phyloP scores from a whole-genome alignment of 1,139 yeast genomes.

The Sugiyamaella pinicola region DNA sequence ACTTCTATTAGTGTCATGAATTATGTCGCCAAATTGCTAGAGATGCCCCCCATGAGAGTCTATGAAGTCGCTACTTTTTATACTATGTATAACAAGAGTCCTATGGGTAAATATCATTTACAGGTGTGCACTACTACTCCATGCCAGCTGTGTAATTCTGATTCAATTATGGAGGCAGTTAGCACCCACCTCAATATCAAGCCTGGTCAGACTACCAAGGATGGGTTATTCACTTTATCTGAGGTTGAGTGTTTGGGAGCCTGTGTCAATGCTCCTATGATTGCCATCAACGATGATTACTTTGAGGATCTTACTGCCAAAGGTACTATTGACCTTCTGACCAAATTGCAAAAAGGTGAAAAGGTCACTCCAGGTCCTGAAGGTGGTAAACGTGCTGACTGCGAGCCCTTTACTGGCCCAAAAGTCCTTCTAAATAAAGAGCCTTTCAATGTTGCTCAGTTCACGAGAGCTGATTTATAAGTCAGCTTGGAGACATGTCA shows the following conservation, averaged over 20 bases:
- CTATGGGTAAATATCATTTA: conserved; percentile 82
- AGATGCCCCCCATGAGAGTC: conserved; percentile 94
- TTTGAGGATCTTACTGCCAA: conserved; percentile 81
- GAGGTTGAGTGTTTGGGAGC: conserved; percentile 95
- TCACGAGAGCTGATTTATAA: conserved; percentile 48
- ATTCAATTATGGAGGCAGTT: conserved; percentile 72
- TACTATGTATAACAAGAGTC: conserved; percentile 88
- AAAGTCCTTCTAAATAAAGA: conserved; percentile 62
- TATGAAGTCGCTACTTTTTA: conserved; percentile 92
- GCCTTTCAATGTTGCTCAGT: conserved; percentile 68
- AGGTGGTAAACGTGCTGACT: conserved; percentile 59
- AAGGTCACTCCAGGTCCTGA: conserved; percentile 68
- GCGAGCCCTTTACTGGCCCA: conserved; percentile 77
- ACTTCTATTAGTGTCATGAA: conserved; percentile 91
- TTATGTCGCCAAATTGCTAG: conserved; percentile 82
- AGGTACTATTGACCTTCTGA: conserved; percentile 61
- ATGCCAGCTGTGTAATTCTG: conserved; percentile 84
- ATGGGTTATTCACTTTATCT: conserved; percentile 75
- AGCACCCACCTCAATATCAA: conserved; percentile 61
- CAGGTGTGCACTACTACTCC: conserved; percentile 93
- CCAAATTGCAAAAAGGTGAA: conserved; percentile 66
- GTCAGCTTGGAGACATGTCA: not conserved
- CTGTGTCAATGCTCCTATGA: conserved; percentile 89
- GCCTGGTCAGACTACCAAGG: conserved; percentile 80
- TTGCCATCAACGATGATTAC: conserved; percentile 81